Evolutionary conservation across 306 rosid species (phyloP).

Genomic region (Sicyos edulis): DNA sequence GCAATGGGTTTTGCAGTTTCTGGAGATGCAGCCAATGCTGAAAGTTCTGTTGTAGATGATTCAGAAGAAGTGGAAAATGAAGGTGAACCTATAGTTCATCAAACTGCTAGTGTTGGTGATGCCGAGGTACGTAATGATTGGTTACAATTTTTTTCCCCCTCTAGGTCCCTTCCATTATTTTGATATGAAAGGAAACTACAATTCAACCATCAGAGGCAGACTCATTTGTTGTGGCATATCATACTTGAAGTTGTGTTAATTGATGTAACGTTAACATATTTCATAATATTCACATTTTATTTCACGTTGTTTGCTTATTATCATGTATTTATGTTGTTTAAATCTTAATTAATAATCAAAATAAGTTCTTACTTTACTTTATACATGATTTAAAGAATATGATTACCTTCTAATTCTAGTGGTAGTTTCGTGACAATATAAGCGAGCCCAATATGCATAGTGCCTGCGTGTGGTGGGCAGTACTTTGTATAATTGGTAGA

Average conservation of each 20-base stretch:
- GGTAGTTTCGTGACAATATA: not conserved
- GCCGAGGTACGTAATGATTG: constrained; percentile 47
- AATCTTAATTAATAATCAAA: not conserved
- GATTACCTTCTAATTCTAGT: not conserved
- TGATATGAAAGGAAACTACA: constrained; percentile 6
- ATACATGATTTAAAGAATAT: not conserved
- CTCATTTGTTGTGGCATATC: not conserved
- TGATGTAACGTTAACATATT: not conserved
- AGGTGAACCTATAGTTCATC: constrained; percentile 93
- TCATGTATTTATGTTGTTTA: not conserved
- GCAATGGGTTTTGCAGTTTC: constrained; percentile 78
- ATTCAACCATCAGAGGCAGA: not conserved
- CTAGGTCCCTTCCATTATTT: not conserved
- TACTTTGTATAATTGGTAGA: not conserved
- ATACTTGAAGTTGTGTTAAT: not conserved
- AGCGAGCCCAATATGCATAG: not conserved
- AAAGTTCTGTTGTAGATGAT: constrained; percentile 62
- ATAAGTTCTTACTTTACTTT: not conserved
- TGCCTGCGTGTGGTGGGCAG: not conserved
- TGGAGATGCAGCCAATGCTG: constrained; percentile 65
- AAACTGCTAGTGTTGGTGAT: constrained; percentile 97
- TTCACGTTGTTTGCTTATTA: not conserved
- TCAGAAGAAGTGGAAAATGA: constrained; percentile 78
- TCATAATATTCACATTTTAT: not conserved
- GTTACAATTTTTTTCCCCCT: constrained; percentile 5